Base-by-base conservation (phyloP, 352 stramenopile genomes). In the Plasmopara viticola region DNA sequence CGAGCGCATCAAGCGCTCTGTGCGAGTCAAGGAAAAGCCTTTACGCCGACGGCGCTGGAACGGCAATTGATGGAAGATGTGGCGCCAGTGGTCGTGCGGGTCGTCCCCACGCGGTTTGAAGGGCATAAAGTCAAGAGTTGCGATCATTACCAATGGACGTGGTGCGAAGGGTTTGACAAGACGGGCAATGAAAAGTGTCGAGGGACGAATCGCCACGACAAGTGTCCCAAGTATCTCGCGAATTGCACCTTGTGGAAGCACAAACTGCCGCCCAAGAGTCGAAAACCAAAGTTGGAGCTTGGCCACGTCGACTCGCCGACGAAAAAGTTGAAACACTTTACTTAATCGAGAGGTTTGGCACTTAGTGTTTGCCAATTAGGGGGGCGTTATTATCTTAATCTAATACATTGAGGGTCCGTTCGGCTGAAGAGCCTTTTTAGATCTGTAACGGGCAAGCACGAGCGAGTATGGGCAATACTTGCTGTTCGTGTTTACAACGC, bases 171-270 rank as follows among this genome's bases (percentile, higher is more conserved):
- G 4, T 92, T 86, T 28, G 78, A 79, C 40, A 92, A 92, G 48
- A 87, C 78, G 18, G 72, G 77, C 38, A 92, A 92, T 52, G 81
- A 90, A 51, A 92, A 92, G 46, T 92, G 78, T 62, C 79, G 74
- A 35, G 81, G 81, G 38, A 92, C 81, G 12, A 92, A 92, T 50
- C 78, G 81, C 35, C 81, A 92, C 56, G 81, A 92, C 53, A 92
- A 92, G 51, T 92, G 77, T 49, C 78, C 81, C 10, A 92, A 92
- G 64, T 92, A 92, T 53, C 56, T 92, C 44, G 81, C 81, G 30
- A 92, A 92, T 62, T 92, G 78, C 58, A 92, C 81, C 14, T 60
- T 92, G 8, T 92, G 81, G 81, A 92, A 92, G 46, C 81, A 92
- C 64, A 87, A 89, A 48, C 62, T 92, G 14, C 81, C 78, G 25